These are phyloP conservation scores for Pholiota molesta DNA, from an alignment of 768 basidiomycete species.

Conservation along the genomic window DNA sequence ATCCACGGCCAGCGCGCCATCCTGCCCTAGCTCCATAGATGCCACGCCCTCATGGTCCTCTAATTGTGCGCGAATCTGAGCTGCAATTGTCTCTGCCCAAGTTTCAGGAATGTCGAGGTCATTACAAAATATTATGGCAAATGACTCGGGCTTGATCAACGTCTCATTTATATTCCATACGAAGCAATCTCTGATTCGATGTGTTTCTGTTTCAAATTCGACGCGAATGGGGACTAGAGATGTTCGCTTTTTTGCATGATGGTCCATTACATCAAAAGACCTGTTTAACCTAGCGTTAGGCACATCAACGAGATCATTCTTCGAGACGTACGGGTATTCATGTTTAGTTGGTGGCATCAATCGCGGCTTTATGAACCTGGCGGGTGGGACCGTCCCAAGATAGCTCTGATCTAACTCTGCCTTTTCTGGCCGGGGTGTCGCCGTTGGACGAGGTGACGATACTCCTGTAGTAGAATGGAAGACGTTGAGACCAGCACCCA, in stretches of 20 bases:
- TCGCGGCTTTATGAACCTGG: slow-evolving; percentile 70
- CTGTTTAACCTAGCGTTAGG: slow-evolving; percentile 41
- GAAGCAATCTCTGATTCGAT: slow-evolving; percentile 92
- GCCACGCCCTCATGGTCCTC: slow-evolving; percentile 89
- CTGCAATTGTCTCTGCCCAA: slow-evolving; percentile 80
- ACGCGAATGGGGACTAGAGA: slow-evolving; percentile 90
- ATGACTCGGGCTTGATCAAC: slow-evolving; percentile 82
- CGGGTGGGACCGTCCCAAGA: slow-evolving; percentile 83
- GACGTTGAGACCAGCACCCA: slow-evolving; percentile 51
- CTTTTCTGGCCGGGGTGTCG: slow-evolving; percentile 44
- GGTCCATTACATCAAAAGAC: slow-evolving; percentile 62
- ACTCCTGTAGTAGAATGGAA: slow-evolving; percentile 56
- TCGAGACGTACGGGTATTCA: slow-evolving; percentile 69
- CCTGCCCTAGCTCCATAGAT: slow-evolving; percentile 71
- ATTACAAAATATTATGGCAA: slow-evolving; percentile 84
- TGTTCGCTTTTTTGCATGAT: slow-evolving; percentile 54
- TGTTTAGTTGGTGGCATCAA: slow-evolving; percentile 61
- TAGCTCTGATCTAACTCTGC: slow-evolving; percentile 86
- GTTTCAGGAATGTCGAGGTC: slow-evolving; percentile 81
- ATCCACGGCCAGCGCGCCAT: slow-evolving; percentile 52
- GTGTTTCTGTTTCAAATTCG: slow-evolving; percentile 91
- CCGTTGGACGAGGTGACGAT: slow-evolving; percentile 40
- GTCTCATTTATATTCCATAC: slow-evolving; percentile 93
- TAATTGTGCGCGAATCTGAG: slow-evolving; percentile 87
- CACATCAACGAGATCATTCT: neutral